Conservation (phyloP, 164 flowering plant species). For the Vitis riparia region DNA sequence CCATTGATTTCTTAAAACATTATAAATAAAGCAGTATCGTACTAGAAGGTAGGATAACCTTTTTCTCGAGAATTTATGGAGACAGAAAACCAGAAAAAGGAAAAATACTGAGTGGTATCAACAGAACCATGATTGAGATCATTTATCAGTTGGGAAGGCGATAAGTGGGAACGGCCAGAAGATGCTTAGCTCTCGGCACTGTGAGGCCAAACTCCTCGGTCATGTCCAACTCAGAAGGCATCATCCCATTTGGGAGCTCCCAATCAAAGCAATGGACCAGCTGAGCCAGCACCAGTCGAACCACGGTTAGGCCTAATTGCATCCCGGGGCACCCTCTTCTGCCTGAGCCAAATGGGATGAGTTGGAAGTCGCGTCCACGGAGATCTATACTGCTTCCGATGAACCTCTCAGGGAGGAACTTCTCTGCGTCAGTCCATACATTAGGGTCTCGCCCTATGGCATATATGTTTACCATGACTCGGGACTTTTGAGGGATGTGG, state of each 20-base stretch:
- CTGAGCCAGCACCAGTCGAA: slow-evolving; percentile 7
- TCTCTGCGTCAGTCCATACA: slow-evolving; percentile 2
- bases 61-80: too few species aligned
- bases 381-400: too few species aligned
- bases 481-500: slow-evolving; percentile 1
- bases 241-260: slow-evolving; percentile 9
- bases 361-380: too few species aligned
- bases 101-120: too few species aligned
- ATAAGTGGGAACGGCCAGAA: background rate
- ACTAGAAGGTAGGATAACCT: too few species aligned
- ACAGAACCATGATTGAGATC: too few species aligned
- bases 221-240: slow-evolving; percentile 22
- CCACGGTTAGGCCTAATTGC: slow-evolving; percentile 3
- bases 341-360: too few species aligned
- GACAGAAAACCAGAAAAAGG: too few species aligned
- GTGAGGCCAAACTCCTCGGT: slow-evolving; percentile 13
- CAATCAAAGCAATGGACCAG: slow-evolving; percentile 17
- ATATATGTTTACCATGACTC: slow-evolving; percentile 12
- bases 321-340: background rate
- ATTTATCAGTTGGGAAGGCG: too few species aligned
- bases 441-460: slow-evolving; percentile 21
- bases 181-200: slow-evolving; percentile 10
- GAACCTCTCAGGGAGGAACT: too few species aligned
- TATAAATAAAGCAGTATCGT: too few species aligned
- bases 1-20: too few species aligned